phyloP scores from a whole-genome alignment of 306 rosid genomes.

The Ziziphus jujuba region DNA sequence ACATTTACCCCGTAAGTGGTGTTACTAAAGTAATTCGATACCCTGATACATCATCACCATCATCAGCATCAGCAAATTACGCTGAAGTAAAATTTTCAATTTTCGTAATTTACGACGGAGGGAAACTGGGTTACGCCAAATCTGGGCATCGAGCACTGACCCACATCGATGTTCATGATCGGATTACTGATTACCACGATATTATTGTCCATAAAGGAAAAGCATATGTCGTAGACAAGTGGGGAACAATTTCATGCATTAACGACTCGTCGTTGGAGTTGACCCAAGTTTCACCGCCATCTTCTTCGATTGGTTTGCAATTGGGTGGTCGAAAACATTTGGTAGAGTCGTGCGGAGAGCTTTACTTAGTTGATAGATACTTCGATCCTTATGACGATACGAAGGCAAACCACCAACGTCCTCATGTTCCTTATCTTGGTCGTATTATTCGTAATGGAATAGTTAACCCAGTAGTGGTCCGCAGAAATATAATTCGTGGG shows the following conservation, averaged over 20 bases:
- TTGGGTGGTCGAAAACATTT: constrained; percentile 26
- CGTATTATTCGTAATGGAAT: neutral
- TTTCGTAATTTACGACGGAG: constrained; percentile 21
- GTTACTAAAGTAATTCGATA: constrained; percentile 9
- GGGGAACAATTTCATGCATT: constrained; percentile 38
- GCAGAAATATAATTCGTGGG: neutral
- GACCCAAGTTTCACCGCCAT: constrained; percentile 33
- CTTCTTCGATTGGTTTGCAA: neutral
- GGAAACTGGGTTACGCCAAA: constrained; percentile 12
- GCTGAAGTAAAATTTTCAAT: neutral
- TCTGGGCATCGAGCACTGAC: constrained; percentile 16
- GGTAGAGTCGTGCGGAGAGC: constrained; percentile 39
- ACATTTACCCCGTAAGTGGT: neutral
- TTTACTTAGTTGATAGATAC: constrained; percentile 38
- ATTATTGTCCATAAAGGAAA: constrained; percentile 31
- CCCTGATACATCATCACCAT: neutral
- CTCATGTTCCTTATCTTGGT: too few relatives aligned
- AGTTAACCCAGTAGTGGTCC: neutral
- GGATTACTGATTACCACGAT: constrained; percentile 27
- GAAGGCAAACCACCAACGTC: neutral
- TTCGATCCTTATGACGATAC: neutral
- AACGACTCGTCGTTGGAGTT: constrained; percentile 21
- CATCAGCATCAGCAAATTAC: neutral
- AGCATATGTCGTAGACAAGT: constrained; percentile 29
- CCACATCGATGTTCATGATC: constrained; percentile 16